These are phyloP conservation scores for Puccinia hordei DNA, from an alignment of 1,284 basidiomycete genomes.

Conservation along the genomic window DNA sequence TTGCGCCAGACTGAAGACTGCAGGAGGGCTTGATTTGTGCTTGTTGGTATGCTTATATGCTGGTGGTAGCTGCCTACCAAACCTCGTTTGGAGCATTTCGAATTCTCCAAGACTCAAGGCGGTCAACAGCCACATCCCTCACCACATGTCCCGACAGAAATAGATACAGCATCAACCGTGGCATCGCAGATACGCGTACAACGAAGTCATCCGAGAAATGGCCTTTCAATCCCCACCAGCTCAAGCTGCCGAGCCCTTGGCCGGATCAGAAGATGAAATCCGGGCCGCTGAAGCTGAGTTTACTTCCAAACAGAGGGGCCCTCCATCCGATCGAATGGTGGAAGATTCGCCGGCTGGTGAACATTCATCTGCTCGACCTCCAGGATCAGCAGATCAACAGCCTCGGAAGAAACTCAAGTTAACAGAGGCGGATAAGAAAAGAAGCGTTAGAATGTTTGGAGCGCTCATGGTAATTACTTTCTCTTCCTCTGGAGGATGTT, in stretches of 20 bases:
- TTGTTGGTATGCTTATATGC: too few species aligned
- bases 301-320: not conserved
- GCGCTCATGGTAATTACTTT: constrained; percentile 39
- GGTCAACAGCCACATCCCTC: too few species aligned
- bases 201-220: constrained; percentile 12
- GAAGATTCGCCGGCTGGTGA: not conserved
- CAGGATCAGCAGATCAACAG: constrained; percentile 28
- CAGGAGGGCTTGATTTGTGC: too few species aligned
- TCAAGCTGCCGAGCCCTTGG: not conserved
- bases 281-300: constrained; percentile 40
- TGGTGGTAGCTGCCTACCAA: too few species aligned
- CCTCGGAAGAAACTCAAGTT: constrained; percentile 48
- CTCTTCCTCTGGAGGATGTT: not conserved
- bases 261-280: constrained; percentile 34
- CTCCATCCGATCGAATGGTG: not conserved
- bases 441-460: constrained; percentile 49
- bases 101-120: too few species aligned
- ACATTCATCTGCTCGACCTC: not conserved
- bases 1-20: too few species aligned
- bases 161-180: too few species aligned
- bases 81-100: too few species aligned
- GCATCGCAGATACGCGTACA: not conserved
- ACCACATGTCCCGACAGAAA: too few species aligned
- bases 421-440: constrained; percentile 50
- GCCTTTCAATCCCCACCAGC: not conserved